Percentiles rank a stretch among this genome's conserved stretches.
phyloP scores from a whole-genome alignment of 345 rosid species.

The Leavenworthia alabamica region DNA sequence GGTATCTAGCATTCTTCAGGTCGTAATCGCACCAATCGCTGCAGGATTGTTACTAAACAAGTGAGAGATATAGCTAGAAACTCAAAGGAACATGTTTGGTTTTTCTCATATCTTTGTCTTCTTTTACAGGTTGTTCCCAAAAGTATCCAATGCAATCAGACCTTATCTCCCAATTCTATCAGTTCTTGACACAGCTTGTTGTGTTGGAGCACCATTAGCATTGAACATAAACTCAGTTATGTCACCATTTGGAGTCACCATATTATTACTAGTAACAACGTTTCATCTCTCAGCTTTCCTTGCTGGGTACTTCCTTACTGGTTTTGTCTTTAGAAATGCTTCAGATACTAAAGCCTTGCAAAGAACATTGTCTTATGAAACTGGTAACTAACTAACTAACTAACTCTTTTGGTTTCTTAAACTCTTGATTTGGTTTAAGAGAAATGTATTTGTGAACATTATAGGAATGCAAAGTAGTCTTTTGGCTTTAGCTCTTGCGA shows the following conservation, averaged over 20 bases:
- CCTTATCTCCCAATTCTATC: slow-evolving; percentile 73
- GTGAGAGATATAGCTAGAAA: slow-evolving; percentile 27
- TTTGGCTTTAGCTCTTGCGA: slow-evolving; percentile 84
- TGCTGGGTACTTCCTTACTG: slow-evolving; percentile 60
- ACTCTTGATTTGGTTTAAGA: too few relatives aligned
- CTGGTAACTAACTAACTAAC: slow-evolving; percentile 50
- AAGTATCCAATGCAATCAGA: slow-evolving; percentile 50
- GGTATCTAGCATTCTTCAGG: slow-evolving; percentile 83
- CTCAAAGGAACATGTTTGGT: neutral
- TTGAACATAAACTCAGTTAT: too few relatives aligned
- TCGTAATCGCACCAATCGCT: slow-evolving; percentile 75
- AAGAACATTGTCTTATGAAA: slow-evolving; percentile 83
- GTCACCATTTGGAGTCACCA: too few relatives aligned
- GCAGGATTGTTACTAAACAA: slow-evolving; percentile 80
- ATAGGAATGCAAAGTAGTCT: slow-evolving; percentile 99
- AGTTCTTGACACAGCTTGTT: slow-evolving; percentile 74
- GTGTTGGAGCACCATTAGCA: too few relatives aligned
- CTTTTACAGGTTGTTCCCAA: slow-evolving; percentile 60
- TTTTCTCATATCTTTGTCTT: too few relatives aligned
- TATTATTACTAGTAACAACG: slow-evolving; percentile 41
- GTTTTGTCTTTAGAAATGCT: slow-evolving; percentile 44
- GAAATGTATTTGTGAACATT: slow-evolving; percentile 9
- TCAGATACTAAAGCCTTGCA: slow-evolving; percentile 64
- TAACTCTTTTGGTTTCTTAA: too few relatives aligned
- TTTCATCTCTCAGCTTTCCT: slow-evolving; percentile 78